Evolutionary conservation across 192 early-diverging fungal species (phyloP).

Genomic region (Coemansia furcata): DNA sequence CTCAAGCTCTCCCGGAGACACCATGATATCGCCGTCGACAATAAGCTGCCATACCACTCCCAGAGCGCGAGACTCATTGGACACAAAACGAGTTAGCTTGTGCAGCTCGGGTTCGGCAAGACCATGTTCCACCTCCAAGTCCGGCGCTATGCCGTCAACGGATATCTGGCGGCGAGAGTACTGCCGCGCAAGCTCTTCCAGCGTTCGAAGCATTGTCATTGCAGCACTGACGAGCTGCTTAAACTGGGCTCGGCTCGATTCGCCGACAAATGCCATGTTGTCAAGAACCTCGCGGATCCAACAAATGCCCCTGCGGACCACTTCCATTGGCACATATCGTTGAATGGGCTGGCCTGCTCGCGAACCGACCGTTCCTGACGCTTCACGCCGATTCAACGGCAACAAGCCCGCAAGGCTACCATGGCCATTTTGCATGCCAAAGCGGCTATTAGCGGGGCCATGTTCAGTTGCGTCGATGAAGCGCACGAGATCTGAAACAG

Average conservation of each 20-base stretch:
- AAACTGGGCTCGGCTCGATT: constrained; percentile 25
- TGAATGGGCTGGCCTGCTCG: not conserved
- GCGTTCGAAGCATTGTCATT: constrained; percentile 17
- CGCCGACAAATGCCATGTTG: constrained; percentile 26
- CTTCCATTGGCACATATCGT: constrained; percentile 28
- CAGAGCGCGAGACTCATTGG: constrained; percentile 14
- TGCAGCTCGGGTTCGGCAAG: constrained; percentile 14
- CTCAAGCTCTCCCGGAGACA: constrained; percentile 49
- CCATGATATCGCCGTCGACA: constrained; percentile 41
- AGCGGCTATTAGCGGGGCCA: not conserved
- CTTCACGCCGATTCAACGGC: not conserved
- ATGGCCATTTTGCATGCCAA: not conserved
- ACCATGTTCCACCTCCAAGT: not conserved
- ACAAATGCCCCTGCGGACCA: constrained; percentile 32
- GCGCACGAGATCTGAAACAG: constrained; percentile 6
- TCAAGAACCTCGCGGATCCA: constrained; percentile 48
- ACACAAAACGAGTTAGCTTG: constrained; percentile 12
- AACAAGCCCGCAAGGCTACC: not conserved
- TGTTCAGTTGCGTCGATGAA: constrained; percentile 35
- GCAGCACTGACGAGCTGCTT: constrained; percentile 11
- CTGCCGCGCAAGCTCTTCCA: constrained; percentile 11
- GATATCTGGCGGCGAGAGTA: not conserved
- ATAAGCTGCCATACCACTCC: constrained; percentile 46
- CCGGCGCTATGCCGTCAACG: not conserved
- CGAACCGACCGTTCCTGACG: not conserved